Evolutionary conservation across 176 grass and related monocot genomes (phyloP).

Genomic region (Microstegium vimineum): DNA sequence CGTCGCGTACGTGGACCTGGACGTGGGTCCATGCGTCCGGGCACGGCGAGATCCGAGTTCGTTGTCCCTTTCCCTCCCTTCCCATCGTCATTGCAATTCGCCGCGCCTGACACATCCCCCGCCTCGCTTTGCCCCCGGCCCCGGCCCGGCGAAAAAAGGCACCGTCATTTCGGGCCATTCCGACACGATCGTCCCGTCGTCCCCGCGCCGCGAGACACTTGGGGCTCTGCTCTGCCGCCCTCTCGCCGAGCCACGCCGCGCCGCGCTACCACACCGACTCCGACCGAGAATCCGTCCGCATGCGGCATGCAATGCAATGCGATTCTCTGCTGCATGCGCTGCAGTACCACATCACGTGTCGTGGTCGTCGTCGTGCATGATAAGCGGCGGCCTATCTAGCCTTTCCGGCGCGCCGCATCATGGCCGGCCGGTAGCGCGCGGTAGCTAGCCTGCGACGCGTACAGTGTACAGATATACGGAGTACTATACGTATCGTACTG

Average conservation of each 20-base stretch:
- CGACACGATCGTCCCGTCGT: no score
- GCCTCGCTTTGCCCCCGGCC: no score
- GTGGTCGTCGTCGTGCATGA: background rate
- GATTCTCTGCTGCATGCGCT: background rate
- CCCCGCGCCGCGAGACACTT: conserved; percentile 18
- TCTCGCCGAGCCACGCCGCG: no score
- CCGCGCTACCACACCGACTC: background rate
- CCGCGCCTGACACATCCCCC: background rate
- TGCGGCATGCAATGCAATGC: no score
- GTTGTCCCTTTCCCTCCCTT: no score
- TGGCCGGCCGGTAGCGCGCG: no score
- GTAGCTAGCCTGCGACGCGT: background rate
- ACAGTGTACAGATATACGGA: no score
- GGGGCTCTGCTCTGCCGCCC: background rate
- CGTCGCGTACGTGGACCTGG: background rate
- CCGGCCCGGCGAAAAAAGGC: no score
- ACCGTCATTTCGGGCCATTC: no score
- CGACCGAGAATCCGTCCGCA: no score
- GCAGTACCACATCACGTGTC: conserved; percentile 4
- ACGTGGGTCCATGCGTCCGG: background rate
- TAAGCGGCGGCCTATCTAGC: background rate
- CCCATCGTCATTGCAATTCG: conserved; percentile 18
- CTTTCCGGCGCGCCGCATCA: conserved; percentile 9
- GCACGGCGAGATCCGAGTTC: conserved; percentile 25
- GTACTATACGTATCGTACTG: no score